Conservation (phyloP, 2,329 filamentous ascomycete species). For the Biscogniauxia marginata region DNA sequence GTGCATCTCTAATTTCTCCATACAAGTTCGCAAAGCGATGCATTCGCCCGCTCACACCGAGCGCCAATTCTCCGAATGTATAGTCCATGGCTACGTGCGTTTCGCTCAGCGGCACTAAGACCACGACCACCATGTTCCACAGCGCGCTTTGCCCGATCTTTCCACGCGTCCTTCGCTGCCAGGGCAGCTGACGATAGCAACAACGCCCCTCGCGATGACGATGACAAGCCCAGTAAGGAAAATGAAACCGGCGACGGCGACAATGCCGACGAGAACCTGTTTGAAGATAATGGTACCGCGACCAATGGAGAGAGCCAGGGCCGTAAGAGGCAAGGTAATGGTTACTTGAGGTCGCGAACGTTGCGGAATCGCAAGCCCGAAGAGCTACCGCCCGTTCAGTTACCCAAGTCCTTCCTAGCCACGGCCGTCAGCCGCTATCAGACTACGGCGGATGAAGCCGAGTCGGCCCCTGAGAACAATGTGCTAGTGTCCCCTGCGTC, state of each 20-base stretch:
- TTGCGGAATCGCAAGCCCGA: constrained; percentile 33
- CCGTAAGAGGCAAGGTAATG: constrained; percentile 22
- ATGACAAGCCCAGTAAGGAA: constrained; percentile 23
- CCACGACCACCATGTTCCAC: constrained; percentile 15
- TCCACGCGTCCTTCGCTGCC: constrained; percentile 22
- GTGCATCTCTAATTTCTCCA: background rate
- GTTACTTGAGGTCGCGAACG: constrained; percentile 21
- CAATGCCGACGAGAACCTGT: constrained; percentile 19
- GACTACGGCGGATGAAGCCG: constrained; percentile 23
- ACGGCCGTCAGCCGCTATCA: constrained; percentile 46
- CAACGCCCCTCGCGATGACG: constrained; percentile 19
- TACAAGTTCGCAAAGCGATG: constrained; percentile 24
- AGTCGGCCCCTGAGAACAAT: background rate
- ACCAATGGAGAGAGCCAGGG: constrained; percentile 23
- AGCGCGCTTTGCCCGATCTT: constrained; percentile 18
- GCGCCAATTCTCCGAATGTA: constrained; percentile 34
- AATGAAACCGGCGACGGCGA: constrained; percentile 8
- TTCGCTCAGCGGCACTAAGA: constrained; percentile 27
- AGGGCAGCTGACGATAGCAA: constrained; percentile 19
- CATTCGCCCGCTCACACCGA: constrained; percentile 31
- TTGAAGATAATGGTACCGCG: constrained; percentile 20
- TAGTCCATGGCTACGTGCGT: constrained; percentile 31
- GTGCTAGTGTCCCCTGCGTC: background rate
- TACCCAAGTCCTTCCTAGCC: constrained; percentile 58
- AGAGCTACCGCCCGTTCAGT: constrained; percentile 49